phyloP scores from a whole-genome alignment of 1,139 yeast genomes.

The Diutina siamensis region DNA sequence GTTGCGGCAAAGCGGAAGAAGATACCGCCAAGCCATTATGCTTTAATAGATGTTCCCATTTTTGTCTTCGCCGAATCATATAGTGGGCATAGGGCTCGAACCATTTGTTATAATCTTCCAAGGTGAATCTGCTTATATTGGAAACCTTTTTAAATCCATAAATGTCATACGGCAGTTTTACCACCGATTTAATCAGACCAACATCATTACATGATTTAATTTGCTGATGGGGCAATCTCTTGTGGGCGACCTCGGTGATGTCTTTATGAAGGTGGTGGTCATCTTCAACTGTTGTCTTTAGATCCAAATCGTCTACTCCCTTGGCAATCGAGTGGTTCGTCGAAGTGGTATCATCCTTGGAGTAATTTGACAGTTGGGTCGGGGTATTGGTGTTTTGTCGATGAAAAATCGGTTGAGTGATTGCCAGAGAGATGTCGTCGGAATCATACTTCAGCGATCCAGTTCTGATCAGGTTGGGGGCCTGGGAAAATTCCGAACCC shows the following conservation, averaged over 20 bases:
- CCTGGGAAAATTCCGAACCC: background rate
- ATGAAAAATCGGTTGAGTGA: background rate
- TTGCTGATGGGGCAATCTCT: background rate
- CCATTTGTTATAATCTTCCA: constrained; percentile 62
- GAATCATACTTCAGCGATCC: background rate
- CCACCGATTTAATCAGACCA: background rate
- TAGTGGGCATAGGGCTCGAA: constrained; percentile 56
- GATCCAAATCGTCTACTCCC: background rate
- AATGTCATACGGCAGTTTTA: constrained; percentile 34
- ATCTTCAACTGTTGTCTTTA: too few species aligned
- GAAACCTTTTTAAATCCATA: constrained; percentile 76
- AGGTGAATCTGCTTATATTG: constrained; percentile 31
- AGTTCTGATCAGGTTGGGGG: background rate
- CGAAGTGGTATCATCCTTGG: background rate
- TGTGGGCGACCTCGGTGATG: too few species aligned
- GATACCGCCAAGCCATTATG: constrained; percentile 50
- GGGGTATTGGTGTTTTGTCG: background rate
- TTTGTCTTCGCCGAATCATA: constrained; percentile 48
- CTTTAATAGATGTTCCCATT: constrained; percentile 61
- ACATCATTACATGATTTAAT: background rate
- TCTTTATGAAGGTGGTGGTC: background rate
- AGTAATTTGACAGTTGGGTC: background rate
- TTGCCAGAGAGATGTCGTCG: background rate
- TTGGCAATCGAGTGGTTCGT: background rate
- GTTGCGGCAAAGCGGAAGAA: constrained; percentile 21